Percentiles rank a stretch among this genome's conserved stretches.
Evolutionary conservation across 306 rosid species (phyloP).

Genomic region (Prunus salicina): DNA sequence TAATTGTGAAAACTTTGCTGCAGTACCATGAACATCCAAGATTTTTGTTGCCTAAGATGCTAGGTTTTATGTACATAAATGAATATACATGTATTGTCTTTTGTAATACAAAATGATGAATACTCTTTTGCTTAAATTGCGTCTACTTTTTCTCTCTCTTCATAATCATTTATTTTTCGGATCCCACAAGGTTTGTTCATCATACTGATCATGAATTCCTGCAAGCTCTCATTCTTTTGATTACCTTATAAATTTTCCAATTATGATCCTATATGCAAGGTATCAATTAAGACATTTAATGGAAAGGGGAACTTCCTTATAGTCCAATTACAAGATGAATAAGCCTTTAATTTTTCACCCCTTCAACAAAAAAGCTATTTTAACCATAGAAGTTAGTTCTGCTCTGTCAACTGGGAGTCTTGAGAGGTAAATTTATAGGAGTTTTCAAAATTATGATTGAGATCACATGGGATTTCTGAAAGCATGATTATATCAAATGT

Average conservation of each 20-base stretch:
- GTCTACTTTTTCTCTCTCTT: neutral
- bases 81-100: conserved; percentile 9
- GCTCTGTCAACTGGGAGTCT: no score
- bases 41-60: conserved; percentile 22
- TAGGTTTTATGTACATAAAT: conserved; percentile 24
- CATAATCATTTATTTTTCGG: neutral
- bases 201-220: neutral
- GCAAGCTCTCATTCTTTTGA: neutral
- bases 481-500: neutral
- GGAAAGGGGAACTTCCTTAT: neutral
- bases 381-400: neutral
- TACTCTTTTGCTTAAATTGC: neutral
- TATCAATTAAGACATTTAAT: neutral
- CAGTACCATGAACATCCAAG: conserved; percentile 4
- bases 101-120: neutral
- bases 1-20: conserved; percentile 5
- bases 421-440: neutral
- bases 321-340: neutral
- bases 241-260: neutral
- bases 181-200: no score
- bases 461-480: conserved; percentile 12
- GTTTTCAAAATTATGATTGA: neutral
- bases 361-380: no score
- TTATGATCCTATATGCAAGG: neutral
- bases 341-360: no score